These are phyloP conservation scores for Gossypium davidsonii DNA, from an alignment of 441 rosid genomes.

Conservation along the genomic window DNA sequence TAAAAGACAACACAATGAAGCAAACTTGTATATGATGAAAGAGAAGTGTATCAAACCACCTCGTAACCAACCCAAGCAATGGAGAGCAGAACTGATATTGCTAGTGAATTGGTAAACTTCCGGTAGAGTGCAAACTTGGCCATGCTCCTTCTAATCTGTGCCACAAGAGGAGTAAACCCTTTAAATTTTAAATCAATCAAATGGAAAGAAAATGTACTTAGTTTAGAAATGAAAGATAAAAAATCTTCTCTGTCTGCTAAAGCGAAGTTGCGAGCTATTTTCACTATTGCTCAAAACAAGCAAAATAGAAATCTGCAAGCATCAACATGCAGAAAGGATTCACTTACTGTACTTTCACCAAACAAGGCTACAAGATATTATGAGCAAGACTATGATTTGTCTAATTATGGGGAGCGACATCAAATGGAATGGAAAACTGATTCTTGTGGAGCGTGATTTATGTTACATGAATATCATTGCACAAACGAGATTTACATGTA, in stretches of 20 bases:
- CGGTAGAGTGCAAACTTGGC: conserved; percentile 38
- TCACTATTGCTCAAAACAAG: neutral
- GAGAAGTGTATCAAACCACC: conserved; percentile 24
- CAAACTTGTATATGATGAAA: neutral
- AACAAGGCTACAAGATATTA: neutral
- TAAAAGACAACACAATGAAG: neutral
- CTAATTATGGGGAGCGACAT: neutral
- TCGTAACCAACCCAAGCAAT: conserved; percentile 49
- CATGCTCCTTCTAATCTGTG: conserved; percentile 32
- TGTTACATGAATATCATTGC: neutral
- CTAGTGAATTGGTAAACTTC: conserved; percentile 42
- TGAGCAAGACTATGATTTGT: neutral
- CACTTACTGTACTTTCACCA: neutral
- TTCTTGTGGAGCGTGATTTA: neutral
- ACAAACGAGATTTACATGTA: neutral
- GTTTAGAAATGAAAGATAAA: conserved; percentile 3
- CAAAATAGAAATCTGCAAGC: neutral
- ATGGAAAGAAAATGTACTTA: neutral
- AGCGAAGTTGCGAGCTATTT: neutral
- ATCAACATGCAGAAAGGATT: neutral
- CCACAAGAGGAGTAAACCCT: neutral
- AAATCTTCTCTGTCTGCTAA: neutral
- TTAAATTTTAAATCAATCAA: neutral
- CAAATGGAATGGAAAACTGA: neutral
- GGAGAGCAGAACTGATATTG: conserved; percentile 42